A percentile compares a stretch with the other conserved stretches of the same genome.
Conservation (phyloP, 768 basidiomycete genomes). For the Calocera viscosa region DNA sequence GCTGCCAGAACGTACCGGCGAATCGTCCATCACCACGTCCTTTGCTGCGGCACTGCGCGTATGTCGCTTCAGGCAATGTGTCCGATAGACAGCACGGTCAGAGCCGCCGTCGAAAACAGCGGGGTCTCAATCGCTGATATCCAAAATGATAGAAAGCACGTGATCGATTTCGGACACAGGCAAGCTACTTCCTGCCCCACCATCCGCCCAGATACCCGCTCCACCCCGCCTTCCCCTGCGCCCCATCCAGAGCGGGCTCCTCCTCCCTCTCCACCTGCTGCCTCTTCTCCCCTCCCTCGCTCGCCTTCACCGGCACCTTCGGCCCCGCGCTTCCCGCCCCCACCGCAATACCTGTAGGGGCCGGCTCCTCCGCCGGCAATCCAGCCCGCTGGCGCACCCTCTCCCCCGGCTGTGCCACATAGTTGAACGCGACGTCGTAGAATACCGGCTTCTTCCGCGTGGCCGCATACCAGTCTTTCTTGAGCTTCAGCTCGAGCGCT, state of each 20-base stretch:
- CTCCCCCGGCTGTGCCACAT: conserved; percentile 77
- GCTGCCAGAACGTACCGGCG: too few species aligned
- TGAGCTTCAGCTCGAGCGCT: conserved; percentile 39
- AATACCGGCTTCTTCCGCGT: conserved; percentile 73
- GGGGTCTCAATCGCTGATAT: too few species aligned
- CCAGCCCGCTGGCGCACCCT: conserved; percentile 58
- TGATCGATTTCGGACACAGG: background rate
- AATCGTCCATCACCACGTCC: too few species aligned
- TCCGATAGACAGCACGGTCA: too few species aligned
- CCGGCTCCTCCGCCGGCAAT: conserved; percentile 34
- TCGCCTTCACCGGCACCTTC: conserved; percentile 41
- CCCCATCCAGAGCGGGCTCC: background rate
- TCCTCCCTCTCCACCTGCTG: conserved; percentile 21
- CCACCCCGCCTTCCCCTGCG: background rate
- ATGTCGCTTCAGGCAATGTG: too few species aligned
- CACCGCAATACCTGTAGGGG: too few species aligned
- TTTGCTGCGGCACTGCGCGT: too few species aligned
- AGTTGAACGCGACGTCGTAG: conserved; percentile 90
- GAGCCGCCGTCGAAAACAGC: too few species aligned
- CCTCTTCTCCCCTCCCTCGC: conserved; percentile 30
- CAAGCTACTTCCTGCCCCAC: conserved; percentile 10
- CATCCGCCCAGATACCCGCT: conserved; percentile 10
- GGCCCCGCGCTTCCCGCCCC: too few species aligned
- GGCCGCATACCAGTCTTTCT: conserved; percentile 64
- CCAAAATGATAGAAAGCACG: too few species aligned